Base-by-base conservation (phyloP, 2,329 filamentous ascomycete genomes). In the Penicillium vulpinum region DNA sequence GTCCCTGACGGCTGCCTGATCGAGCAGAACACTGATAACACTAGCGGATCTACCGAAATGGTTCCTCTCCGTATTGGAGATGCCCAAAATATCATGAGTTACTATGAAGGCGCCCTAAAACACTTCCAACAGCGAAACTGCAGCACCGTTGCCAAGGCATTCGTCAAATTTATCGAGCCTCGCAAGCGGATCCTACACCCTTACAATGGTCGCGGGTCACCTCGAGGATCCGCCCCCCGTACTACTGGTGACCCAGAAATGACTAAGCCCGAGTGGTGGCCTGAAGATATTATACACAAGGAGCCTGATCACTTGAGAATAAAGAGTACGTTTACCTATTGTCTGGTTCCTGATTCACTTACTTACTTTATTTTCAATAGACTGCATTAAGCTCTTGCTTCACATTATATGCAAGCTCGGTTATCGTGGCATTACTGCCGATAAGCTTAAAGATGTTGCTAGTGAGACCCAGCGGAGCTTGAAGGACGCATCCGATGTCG, bases 231-330 rank as follows among this genome's bases (percentile, higher is more conserved):
- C 24, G 68, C 73, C 1, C 71, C 72, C 1, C 74, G 72, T 36
- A 68, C 75, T 31, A 72, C 69, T 6, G 70, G 72, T 1, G 76
- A 80, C 56, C 73, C 75, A 5, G 74, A 78, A 54, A 72, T 71
- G 58, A 80, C 77, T 13, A 78, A 76, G 61, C 78, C 78, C 9
- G 70, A 73, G 13, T 78, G 73, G 73, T 79, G 75, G 75, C 75
- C 75, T n/a, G 58, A 67, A 33, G 72, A 71, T 57, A 76, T 80
- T 39, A 74, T 73, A 38, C 79, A 81, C 67, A 77, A 72, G 63
- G 79, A 81, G 64, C 79, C 79, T 4, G 78, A 81, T 52, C 79
- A 81, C 63, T 62, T 80, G 21, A 70, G 73, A 49, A 80, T 78
- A 67, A 72, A 75, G 39, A 73, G 78, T 81, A 71, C 61, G 77